phyloP scores from a whole-genome alignment of 331 rosid genomes.

The Quercus phellos region DNA sequence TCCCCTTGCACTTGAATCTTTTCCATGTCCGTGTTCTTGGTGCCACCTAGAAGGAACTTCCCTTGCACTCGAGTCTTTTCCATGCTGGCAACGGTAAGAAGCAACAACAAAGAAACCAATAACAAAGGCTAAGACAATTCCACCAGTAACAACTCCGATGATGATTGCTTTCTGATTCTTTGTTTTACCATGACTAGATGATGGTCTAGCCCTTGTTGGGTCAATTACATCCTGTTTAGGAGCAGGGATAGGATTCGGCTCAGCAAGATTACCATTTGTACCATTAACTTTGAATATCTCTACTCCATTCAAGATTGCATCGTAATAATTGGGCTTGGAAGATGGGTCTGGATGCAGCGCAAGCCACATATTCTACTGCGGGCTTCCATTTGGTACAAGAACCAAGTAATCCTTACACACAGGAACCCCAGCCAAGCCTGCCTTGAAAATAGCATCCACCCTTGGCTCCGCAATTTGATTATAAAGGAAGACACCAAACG shows the following conservation, averaged over 20 bases:
- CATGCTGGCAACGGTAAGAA: slow-evolving; percentile 38
- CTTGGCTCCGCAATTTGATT: slow-evolving; percentile 52
- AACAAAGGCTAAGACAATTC: slow-evolving; percentile 51
- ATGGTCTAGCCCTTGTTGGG: slow-evolving; percentile 34
- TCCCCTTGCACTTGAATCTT: too few relatives aligned
- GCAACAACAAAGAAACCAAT: slow-evolving; percentile 50
- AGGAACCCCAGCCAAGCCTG: slow-evolving; percentile 26
- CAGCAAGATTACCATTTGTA: slow-evolving; percentile 58
- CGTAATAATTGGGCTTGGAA: slow-evolving; percentile 24
- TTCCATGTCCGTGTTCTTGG: slow-evolving; percentile 15
- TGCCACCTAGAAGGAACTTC: slow-evolving; percentile 98
- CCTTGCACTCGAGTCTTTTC: slow-evolving; percentile 58
- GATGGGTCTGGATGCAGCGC: slow-evolving; percentile 50
- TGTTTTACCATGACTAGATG: slow-evolving; percentile 40
- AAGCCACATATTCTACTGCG: slow-evolving; percentile 70
- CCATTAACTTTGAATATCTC: slow-evolving; percentile 82
- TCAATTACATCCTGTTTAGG: slow-evolving; percentile 47
- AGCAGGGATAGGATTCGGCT: slow-evolving; percentile 62
- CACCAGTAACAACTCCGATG: slow-evolving; percentile 63
- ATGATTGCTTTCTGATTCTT: slow-evolving; percentile 51
- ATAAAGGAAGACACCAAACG: slow-evolving; percentile 52
- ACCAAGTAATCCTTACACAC: slow-evolving; percentile 59
- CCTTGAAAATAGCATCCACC: slow-evolving; percentile 57
- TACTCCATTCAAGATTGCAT: slow-evolving; percentile 72
- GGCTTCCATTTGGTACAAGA: slow-evolving; percentile 48